These are phyloP conservation scores for Rhodomyrtus tomentosa DNA, from an alignment of 345 rosid species.

Conservation along the genomic window DNA sequence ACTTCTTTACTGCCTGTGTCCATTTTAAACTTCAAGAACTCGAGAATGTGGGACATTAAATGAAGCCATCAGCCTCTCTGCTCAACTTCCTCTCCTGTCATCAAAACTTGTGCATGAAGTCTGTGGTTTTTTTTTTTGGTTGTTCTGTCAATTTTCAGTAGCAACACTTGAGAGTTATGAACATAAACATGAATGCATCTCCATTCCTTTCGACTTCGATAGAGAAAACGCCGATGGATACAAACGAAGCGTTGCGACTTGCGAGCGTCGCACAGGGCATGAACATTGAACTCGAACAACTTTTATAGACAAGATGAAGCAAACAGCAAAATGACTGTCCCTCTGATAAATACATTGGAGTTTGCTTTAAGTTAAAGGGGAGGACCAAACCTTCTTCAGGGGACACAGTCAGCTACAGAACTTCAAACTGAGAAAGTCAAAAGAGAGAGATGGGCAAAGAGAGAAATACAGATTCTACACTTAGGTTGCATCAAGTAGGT, in stretches of 20 bases:
- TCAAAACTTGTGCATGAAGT: neutral
- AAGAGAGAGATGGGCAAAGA: neutral
- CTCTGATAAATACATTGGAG: neutral
- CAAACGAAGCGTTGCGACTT: rapidly evolving
- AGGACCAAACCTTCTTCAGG: neutral
- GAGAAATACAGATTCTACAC: neutral
- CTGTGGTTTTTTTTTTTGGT: neutral
- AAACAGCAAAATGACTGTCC: neutral
- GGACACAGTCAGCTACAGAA: neutral
- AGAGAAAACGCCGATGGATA: neutral
- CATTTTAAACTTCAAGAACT: neutral
- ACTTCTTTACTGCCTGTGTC: neutral
- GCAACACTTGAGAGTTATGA: neutral
- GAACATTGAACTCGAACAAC: neutral
- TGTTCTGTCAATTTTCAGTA: neutral
- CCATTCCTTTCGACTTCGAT: neutral
- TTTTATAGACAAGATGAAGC: neutral
- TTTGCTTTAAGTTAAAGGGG: neutral
- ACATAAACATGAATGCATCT: neutral
- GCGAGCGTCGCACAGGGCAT: neutral
- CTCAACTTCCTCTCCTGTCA: neutral
- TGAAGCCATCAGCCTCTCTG: neutral
- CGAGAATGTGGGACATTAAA: neutral
- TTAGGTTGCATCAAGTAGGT: neutral
- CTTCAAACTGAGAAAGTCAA: neutral